These are phyloP conservation scores for Colletotrichum siamense DNA, from an alignment of 2,329 filamentous ascomycete genomes.

Conservation along the genomic window DNA sequence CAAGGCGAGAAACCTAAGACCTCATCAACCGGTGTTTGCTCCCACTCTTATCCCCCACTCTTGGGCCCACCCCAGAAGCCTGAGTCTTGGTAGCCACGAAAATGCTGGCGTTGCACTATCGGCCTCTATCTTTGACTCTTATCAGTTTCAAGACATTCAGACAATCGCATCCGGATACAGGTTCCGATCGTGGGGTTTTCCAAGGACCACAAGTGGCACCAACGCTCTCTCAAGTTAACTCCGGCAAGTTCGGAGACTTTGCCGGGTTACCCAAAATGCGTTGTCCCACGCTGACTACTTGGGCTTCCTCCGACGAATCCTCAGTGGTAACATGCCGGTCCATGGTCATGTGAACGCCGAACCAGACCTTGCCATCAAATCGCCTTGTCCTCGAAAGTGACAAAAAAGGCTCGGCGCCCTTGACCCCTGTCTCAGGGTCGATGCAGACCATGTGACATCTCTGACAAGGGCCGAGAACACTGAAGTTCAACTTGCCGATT, in stretches of 20 bases:
- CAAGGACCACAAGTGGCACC: background rate
- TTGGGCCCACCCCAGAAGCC: background rate
- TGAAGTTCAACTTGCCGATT: background rate
- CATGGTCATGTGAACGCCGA: background rate
- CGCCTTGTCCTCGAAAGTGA: background rate
- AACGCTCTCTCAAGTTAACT: background rate
- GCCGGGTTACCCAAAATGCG: background rate
- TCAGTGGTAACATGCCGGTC: background rate
- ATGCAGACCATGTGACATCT: background rate
- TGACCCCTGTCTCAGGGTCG: background rate
- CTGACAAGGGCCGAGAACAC: background rate
- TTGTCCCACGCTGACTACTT: background rate
- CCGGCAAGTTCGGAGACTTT: background rate
- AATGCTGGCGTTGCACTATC: background rate
- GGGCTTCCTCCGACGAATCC: background rate
- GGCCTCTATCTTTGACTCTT: background rate
- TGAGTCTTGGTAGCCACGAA: background rate
- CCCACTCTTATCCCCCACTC: background rate
- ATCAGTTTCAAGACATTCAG: background rate
- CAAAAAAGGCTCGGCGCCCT: background rate
- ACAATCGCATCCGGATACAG: background rate
- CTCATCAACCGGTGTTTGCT: background rate
- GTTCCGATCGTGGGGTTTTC: background rate
- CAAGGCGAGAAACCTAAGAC: background rate
- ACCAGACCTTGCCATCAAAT: background rate